Evolutionary conservation across 2,329 filamentous ascomycete species (phyloP).

Genomic region (Colletotrichum simmondsii): DNA sequence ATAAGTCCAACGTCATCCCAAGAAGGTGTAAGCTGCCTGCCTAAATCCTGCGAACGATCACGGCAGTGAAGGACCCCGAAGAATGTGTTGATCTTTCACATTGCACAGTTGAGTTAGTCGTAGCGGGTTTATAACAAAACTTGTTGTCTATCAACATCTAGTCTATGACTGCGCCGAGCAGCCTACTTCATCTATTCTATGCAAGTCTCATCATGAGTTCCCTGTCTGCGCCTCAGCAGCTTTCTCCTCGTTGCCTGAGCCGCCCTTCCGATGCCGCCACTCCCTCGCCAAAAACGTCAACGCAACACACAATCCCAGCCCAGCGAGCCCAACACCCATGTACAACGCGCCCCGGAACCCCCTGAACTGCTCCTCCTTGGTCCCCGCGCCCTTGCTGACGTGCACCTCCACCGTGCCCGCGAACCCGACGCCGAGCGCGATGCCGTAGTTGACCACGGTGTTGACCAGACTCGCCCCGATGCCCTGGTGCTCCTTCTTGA

Average conservation of each 20-base stretch:
- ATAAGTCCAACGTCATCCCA: too few species aligned
- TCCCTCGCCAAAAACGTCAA: slow-evolving; percentile 23
- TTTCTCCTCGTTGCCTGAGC: background rate
- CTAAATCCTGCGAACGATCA: too few species aligned
- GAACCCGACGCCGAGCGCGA: slow-evolving; percentile 73
- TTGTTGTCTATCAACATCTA: background rate
- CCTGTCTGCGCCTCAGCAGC: slow-evolving; percentile 5
- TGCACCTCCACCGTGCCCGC: slow-evolving; percentile 70
- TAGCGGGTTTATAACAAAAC: too few species aligned
- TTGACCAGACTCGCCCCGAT: slow-evolving; percentile 66
- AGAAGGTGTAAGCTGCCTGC: too few species aligned
- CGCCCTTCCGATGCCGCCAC: slow-evolving; percentile 19
- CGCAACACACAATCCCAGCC: slow-evolving; percentile 16
- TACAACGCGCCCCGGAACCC: slow-evolving; percentile 53
- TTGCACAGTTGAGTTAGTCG: too few species aligned
- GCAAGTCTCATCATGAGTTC: background rate
- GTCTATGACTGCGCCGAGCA: background rate
- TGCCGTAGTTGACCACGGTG: slow-evolving; percentile 76
- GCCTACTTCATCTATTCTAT: background rate
- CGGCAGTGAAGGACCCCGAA: too few species aligned
- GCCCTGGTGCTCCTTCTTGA: slow-evolving; percentile 57
- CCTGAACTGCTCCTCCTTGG: slow-evolving; percentile 40
- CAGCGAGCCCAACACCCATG: slow-evolving; percentile 52
- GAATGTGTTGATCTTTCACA: too few species aligned
- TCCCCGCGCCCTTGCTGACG: slow-evolving; percentile 38